phyloP scores from a whole-genome alignment of 2,329 filamentous ascomycete species.

The Pseudocercospora fijiensis region DNA sequence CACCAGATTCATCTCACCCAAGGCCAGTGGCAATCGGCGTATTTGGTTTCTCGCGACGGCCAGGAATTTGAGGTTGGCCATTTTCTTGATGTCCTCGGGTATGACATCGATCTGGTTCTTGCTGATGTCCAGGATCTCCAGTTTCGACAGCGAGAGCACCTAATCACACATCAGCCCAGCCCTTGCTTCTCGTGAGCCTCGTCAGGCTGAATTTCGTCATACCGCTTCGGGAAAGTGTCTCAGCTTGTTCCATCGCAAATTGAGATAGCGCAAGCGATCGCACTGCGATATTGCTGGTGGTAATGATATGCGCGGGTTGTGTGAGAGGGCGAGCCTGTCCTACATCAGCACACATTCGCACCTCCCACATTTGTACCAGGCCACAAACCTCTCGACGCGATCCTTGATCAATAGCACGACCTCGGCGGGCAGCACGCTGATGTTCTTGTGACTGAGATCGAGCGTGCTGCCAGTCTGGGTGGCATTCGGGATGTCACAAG shows the following conservation, averaged over 20 bases:
- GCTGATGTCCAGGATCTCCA: slow-evolving; percentile 91
- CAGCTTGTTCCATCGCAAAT: slow-evolving; percentile 74
- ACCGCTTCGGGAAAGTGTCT: slow-evolving; percentile 65
- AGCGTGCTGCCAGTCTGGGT: slow-evolving; percentile 66
- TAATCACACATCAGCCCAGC: slow-evolving; percentile 41
- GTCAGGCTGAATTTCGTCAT: slow-evolving; percentile 38
- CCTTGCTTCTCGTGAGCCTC: background rate
- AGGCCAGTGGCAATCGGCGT: slow-evolving; percentile 74
- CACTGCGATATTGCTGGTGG: slow-evolving; percentile 72
- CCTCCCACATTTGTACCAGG: background rate
- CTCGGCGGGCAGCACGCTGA: slow-evolving; percentile 69
- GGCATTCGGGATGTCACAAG: slow-evolving; percentile 31
- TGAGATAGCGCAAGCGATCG: slow-evolving; percentile 74
- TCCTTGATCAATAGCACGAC: slow-evolving; percentile 73
- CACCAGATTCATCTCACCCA: slow-evolving; percentile 90
- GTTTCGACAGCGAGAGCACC: slow-evolving; percentile 80
- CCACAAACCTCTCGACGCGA: slow-evolving; percentile 64
- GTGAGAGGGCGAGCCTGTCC: slow-evolving; percentile 71
- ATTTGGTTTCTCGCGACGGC: slow-evolving; percentile 86
- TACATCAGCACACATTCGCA: slow-evolving; percentile 26
- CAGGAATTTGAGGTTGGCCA: slow-evolving; percentile 84
- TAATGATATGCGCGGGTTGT: slow-evolving; percentile 71
- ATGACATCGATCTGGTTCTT: slow-evolving; percentile 78
- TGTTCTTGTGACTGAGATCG: slow-evolving; percentile 73
- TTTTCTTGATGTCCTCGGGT: slow-evolving; percentile 73